Percentiles rank a stretch among this genome's conserved stretches.
phyloP scores from a whole-genome alignment of 108 stramenopile species.

The Halocafeteria seosinensis region DNA sequence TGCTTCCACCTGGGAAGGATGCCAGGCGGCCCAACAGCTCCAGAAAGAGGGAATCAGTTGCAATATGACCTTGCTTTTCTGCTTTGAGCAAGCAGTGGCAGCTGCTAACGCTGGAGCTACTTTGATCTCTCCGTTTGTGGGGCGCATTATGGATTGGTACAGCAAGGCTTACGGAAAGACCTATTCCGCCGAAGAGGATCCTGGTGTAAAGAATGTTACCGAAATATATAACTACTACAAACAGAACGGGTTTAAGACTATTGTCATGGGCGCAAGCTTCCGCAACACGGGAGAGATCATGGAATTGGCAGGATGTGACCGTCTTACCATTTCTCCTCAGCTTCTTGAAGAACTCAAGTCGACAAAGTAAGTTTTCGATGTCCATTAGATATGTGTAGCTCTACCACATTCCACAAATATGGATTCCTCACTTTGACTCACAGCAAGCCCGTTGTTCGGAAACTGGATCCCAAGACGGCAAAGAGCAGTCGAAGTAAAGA shows the following conservation, averaged over 20 bases:
- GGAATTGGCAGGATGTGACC: conserved; percentile 39
- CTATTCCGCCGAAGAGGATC: conserved; percentile 58
- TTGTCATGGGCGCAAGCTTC: conserved; percentile 93
- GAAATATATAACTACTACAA: conserved; percentile 88
- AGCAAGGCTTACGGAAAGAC: conserved; percentile 40
- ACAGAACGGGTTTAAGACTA: conserved; percentile 74
- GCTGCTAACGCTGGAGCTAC: conserved; percentile 76
- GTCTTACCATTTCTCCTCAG: conserved; percentile 42
- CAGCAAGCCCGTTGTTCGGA: conserved; percentile 22
- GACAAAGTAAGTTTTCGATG: neutral
- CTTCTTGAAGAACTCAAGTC: conserved; percentile 38
- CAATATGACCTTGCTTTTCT: conserved; percentile 85
- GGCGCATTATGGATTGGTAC: conserved; percentile 89
- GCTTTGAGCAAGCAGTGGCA: conserved; percentile 76
- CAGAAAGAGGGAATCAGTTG: conserved; percentile 79
- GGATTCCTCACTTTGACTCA: conserved; percentile 21
- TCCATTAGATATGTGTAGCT: conserved; percentile 56
- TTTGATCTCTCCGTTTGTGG: conserved; percentile 88
- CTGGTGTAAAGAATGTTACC: conserved; percentile 62
- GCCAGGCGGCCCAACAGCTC: conserved; percentile 67
- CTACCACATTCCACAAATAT: conserved; percentile 53
- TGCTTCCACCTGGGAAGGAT: conserved; percentile 95
- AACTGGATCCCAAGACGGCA: conserved; percentile 23
- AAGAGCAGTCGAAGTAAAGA: conserved; percentile 43
- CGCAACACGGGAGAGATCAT: conserved; percentile 46